These are phyloP conservation scores for Phytopythium sindhum DNA, from an alignment of 352 stramenopile species.

Conservation along the genomic window DNA sequence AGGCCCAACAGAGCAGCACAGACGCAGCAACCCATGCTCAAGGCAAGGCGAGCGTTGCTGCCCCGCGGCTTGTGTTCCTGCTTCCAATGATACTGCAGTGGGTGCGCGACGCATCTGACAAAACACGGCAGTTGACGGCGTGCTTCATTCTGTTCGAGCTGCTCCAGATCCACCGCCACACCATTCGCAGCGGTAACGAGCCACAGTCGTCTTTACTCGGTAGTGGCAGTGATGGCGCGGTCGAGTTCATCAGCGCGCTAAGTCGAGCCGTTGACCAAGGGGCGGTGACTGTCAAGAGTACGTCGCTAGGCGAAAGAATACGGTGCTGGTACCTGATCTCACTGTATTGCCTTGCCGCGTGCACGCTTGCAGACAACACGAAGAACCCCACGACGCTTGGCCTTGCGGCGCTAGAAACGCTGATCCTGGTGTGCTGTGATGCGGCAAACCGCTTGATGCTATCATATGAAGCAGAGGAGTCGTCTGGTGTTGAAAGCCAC, in stretches of 20 bases:
- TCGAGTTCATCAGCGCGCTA: not conserved
- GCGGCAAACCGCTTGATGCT: conserved; percentile 17
- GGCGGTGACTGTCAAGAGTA: conserved; percentile 2
- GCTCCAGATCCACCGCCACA: conserved; percentile 29
- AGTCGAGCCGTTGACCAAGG: not conserved
- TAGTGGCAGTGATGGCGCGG: not conserved
- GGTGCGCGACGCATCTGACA: conserved; percentile 25
- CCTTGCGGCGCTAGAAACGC: conserved; percentile 44
- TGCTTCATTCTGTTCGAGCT: conserved; percentile 65
- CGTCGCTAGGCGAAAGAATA: not conserved
- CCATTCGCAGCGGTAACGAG: not conserved
- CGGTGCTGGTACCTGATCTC: not conserved
- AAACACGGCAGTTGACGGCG: conserved; percentile 47
- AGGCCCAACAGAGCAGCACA: not conserved
- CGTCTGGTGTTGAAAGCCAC: not conserved
- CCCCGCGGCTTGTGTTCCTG: conserved; percentile 17
- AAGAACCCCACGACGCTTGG: conserved; percentile 52
- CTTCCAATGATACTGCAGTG: conserved; percentile 31
- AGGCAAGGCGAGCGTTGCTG: not conserved
- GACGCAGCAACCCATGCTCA: not conserved
- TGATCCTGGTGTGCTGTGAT: conserved; percentile 39
- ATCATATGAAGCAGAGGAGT: conserved; percentile 2
- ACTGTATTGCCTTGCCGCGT: not conserved
- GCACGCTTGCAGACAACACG: not conserved
- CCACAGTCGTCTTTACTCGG: not conserved